phyloP scores from a whole-genome alignment of 352 stramenopile genomes.

The Globisporangium canariense region DNA sequence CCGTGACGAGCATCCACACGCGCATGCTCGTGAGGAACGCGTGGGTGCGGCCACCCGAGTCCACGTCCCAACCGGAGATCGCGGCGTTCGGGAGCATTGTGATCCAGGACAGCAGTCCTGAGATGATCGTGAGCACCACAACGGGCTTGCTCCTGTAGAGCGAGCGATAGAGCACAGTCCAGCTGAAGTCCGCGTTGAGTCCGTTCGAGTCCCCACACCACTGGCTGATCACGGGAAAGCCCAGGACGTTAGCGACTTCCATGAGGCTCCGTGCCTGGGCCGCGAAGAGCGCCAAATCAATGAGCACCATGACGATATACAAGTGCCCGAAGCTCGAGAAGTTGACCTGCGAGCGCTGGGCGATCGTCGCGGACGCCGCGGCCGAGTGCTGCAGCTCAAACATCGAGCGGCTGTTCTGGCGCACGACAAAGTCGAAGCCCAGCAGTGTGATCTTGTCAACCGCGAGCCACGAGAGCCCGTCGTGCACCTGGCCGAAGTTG shows the following conservation, averaged over 20 bases:
- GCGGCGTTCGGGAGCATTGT: constrained; percentile 42
- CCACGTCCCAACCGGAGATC: constrained; percentile 40
- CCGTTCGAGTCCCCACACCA: background rate
- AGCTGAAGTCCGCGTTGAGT: constrained; percentile 28
- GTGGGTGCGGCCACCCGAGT: constrained; percentile 18
- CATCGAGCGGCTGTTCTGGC: constrained; percentile 35
- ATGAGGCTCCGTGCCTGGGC: constrained; percentile 24
- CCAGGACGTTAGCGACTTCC: constrained; percentile 34
- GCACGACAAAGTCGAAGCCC: constrained; percentile 46
- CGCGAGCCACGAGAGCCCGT: constrained; percentile 35
- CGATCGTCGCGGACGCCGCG: constrained; percentile 17
- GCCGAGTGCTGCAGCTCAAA: constrained; percentile 23
- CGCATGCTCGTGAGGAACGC: constrained; percentile 32
- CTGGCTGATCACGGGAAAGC: constrained; percentile 17
- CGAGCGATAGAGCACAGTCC: constrained; percentile 47
- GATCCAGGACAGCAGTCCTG: constrained; percentile 46
- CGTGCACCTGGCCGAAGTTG: constrained; percentile 31
- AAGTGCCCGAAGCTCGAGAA: constrained; percentile 55
- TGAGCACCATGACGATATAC: constrained; percentile 38
- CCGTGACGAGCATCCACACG: constrained; percentile 50
- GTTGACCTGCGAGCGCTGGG: constrained; percentile 35
- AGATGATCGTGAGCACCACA: constrained; percentile 38
- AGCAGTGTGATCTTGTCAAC: constrained; percentile 48
- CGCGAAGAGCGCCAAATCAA: constrained; percentile 37
- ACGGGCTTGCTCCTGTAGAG: constrained; percentile 44